Evolutionary conservation across 176 grass and related monocot species (phyloP).

Genomic region (Secale cereale): DNA sequence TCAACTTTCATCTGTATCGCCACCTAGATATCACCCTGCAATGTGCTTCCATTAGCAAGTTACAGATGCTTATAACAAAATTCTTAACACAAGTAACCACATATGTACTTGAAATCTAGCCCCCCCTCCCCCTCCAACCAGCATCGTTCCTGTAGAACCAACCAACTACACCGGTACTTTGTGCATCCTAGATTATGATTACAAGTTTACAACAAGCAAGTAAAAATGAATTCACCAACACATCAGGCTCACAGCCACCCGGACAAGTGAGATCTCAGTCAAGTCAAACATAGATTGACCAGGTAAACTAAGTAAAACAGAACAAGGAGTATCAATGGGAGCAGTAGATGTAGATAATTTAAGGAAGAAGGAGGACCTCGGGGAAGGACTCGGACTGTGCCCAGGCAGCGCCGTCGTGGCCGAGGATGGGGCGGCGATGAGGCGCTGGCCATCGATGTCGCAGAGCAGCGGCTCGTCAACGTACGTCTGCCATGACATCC

Average conservation of each 20-base stretch:
- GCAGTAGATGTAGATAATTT: not conserved
- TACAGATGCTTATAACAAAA: not conserved
- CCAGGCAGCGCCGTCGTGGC: conserved; percentile 42
- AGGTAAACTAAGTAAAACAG: not conserved
- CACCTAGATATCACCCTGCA: not conserved
- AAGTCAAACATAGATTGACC: not conserved
- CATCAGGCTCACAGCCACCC: not conserved
- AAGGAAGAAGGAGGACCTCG: not conserved
- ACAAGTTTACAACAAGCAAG: not conserved
- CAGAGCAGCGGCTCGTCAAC: conserved; percentile 58
- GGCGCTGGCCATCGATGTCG: conserved; percentile 39
- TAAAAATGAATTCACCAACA: not conserved
- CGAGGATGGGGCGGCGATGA: conserved; percentile 43
- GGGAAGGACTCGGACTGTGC: conserved; percentile 35
- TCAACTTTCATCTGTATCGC: not conserved
- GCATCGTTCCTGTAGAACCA: no score
- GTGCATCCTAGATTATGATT: not conserved
- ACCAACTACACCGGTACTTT: not conserved
- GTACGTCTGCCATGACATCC: conserved; percentile 54
- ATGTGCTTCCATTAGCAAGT: not conserved
- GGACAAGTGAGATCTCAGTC: not conserved
- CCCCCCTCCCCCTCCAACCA: no score
- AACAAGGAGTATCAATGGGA: not conserved
- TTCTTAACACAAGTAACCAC: not conserved
- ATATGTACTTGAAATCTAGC: not conserved